Evolutionary conservation across 163 green algal genomes (phyloP), one percentile per base, ranked within the genome.

Genomic region (Trebouxia gelatinosa): DNA sequence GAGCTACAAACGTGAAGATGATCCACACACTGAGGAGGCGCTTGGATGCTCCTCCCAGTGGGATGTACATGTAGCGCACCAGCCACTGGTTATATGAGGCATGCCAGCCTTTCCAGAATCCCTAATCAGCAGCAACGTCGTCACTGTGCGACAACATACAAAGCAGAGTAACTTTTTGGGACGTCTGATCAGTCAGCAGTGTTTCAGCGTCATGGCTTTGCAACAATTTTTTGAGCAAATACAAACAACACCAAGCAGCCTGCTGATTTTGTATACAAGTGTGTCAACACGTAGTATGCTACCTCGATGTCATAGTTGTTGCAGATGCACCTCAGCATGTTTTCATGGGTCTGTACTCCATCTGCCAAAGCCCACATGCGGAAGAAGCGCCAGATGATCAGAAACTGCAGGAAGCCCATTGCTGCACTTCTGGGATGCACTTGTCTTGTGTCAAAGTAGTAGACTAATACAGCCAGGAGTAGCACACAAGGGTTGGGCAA

Each of bases 1-100:
- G 32, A 4, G 92, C 95, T 37, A 99, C 95, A 87, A 99, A 99
- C 0, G 93, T 92, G 83, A 99, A 99, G 65, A 98, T 92, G 19
- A 86, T 71, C 93, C 93, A 98, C 40, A 97, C 88, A 81, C 90
- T 92, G n/a, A 91, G 57, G 6, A 74, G 6, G 4, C 82, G 86
- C 78, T 82, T 88, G 0, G 21, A 31, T 3, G 59, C 64, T 35
- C 95, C 95, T 21, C 94, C 95, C 40, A 98, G 78, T 1, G 94
- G 95, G 0, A 98, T 81, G 51, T 95, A 95, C 83, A 98, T 82
- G 86, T 98, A 98, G 3, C 92, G 87, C 35, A 97, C 91, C 78
- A 97, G 88, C 93, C 93, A 97, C 34, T 77, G 83, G 83, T 98
- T 98, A 87, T 92, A 98, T 35, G 90, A 97, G 6, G 90, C 83